Evolutionary conservation across 2,329 filamentous ascomycete species (phyloP).

Genomic region (Colletotrichum incanum): DNA sequence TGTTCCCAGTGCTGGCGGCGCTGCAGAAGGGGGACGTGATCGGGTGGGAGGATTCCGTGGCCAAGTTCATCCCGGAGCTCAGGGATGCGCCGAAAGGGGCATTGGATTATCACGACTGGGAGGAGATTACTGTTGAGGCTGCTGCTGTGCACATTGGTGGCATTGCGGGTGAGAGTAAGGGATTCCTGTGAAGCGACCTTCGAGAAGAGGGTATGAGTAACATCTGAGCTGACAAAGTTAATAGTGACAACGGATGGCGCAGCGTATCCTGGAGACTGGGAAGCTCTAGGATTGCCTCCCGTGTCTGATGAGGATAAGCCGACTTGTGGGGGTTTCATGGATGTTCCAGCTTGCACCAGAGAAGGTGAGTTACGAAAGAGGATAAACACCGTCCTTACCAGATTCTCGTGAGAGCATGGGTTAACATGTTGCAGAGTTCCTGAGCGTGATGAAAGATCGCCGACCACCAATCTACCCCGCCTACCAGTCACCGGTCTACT

Average conservation of each 20-base stretch:
- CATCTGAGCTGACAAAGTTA: conserved; percentile 18
- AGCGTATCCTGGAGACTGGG: conserved; percentile 49
- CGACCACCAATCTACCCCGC: conserved; percentile 58
- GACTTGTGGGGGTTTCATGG: conserved; percentile 54
- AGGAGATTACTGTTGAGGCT: conserved; percentile 62
- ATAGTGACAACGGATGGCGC: conserved; percentile 54
- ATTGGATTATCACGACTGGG: conserved; percentile 59
- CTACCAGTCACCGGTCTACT: conserved; percentile 63
- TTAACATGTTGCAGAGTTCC: conserved; percentile 44
- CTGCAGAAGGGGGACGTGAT: conserved; percentile 38
- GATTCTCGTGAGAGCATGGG: not conserved
- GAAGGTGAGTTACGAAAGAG: conserved; percentile 43
- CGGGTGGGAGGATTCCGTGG: conserved; percentile 58
- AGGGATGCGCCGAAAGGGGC: conserved; percentile 46
- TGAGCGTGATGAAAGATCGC: conserved; percentile 49
- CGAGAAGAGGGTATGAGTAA: not conserved
- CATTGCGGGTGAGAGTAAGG: conserved; percentile 55
- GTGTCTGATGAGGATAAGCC: conserved; percentile 50
- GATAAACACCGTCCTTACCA: not conserved
- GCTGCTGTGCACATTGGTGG: conserved; percentile 64
- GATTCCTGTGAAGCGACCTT: not conserved
- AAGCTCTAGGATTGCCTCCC: conserved; percentile 52
- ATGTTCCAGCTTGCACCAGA: conserved; percentile 50
- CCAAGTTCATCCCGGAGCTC: conserved; percentile 61
- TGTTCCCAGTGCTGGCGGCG: conserved; percentile 38